A percentile compares a stretch with the other conserved stretches of the same genome.
Evolutionary conservation across 2,329 filamentous ascomycete genomes (phyloP).

Genomic region (Leptographium lundbergii): DNA sequence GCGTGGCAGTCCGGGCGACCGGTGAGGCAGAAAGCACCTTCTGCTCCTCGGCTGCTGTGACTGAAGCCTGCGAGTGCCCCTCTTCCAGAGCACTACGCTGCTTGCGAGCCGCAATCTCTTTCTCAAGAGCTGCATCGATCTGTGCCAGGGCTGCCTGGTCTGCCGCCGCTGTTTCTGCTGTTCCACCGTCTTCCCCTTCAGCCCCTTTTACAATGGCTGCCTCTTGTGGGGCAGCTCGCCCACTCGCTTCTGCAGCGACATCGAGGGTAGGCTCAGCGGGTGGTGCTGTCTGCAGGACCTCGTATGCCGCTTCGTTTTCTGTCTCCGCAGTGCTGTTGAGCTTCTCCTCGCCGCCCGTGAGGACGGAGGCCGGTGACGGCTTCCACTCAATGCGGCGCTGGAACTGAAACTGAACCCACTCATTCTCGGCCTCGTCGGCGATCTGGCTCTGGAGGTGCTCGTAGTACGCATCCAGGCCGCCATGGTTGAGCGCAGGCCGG

Average conservation of each 20-base stretch:
- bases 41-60: slow-evolving; percentile 20
- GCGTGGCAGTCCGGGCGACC: slow-evolving; percentile 42
- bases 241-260: not conserved
- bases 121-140: slow-evolving; percentile 72
- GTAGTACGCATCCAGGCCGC: slow-evolving; percentile 78
- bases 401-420: slow-evolving; percentile 89
- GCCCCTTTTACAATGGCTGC: not conserved
- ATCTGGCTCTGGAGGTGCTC: slow-evolving; percentile 75
- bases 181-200: not conserved
- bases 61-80: slow-evolving; percentile 18
- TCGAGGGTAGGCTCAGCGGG: not conserved
- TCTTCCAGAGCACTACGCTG: slow-evolving; percentile 31
- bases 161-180: not conserved
- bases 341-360: slow-evolving; percentile 29
- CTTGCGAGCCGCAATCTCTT: slow-evolving; percentile 53
- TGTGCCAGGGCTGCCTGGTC: slow-evolving; percentile 56
- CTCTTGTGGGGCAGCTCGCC: not conserved
- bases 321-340: slow-evolving; percentile 21
- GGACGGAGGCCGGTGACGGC: slow-evolving; percentile 40
- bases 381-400: slow-evolving; percentile 86
- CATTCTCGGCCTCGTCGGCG: slow-evolving; percentile 54
- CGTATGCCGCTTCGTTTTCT: slow-evolving; percentile 15
- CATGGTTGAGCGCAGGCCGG: slow-evolving; percentile 37
- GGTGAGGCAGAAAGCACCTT: slow-evolving; percentile 26
- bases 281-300: slow-evolving; percentile 23